Percentiles rank a stretch among this genome's conserved stretches.
Evolutionary conservation across 306 rosid species (phyloP).

Genomic region (Calophaca sinica): DNA sequence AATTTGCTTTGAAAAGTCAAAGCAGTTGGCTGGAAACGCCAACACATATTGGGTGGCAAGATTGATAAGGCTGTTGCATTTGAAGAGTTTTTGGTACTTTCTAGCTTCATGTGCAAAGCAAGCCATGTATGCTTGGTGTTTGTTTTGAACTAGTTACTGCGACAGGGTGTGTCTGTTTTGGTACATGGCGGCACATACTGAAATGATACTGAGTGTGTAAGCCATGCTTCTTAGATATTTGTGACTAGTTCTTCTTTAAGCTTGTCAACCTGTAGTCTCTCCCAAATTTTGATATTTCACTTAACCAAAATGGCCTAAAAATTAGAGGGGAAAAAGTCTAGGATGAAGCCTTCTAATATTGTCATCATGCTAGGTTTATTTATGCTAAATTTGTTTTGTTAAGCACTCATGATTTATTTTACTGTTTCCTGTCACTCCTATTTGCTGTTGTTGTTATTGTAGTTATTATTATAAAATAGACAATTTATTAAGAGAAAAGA

Average conservation of each 20-base stretch:
- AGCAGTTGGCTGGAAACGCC: too few relatives aligned
- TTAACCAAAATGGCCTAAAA: too few relatives aligned
- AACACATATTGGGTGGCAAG: conserved; percentile 88
- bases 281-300: too few relatives aligned
- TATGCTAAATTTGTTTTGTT: too few relatives aligned
- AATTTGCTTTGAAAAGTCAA: too few relatives aligned
- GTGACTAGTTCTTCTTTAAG: conserved; percentile 11
- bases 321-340: too few relatives aligned
- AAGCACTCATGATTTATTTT: too few relatives aligned
- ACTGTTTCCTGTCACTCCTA: too few relatives aligned
- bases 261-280: too few relatives aligned
- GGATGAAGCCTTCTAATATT: too few relatives aligned
- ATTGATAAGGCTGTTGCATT: conserved; percentile 89
- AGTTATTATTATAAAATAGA: too few relatives aligned
- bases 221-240: not conserved
- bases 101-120: conserved; percentile 91
- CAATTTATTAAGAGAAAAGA: not conserved
- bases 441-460: not conserved
- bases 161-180: conserved; percentile 5
- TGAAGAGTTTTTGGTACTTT: conserved; percentile 90
- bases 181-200: not conserved
- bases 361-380: too few relatives aligned
- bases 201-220: conserved; percentile 21
- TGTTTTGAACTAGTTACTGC: conserved; percentile 25
- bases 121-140: conserved; percentile 70